Conservation (phyloP, 2,329 filamentous ascomycete species). For the Parastagonospora nodorum region DNA sequence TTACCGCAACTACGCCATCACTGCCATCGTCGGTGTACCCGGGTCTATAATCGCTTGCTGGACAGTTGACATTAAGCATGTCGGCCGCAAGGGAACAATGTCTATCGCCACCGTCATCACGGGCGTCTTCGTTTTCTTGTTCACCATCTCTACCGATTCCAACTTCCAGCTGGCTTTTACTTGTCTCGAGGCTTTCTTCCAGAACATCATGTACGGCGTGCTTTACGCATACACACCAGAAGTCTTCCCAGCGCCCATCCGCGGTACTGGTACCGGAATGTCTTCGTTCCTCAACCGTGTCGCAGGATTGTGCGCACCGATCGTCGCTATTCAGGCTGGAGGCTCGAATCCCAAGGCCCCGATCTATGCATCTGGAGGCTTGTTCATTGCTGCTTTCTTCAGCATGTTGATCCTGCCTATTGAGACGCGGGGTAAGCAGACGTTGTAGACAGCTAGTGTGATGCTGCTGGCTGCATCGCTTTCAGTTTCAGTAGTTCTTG, state of each 20-base stretch:
- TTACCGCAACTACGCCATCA: conserved; percentile 85
- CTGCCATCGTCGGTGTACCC: conserved; percentile 75
- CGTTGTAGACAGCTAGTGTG: conserved; percentile 32
- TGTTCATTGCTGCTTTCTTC: conserved; percentile 51
- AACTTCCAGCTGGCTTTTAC: conserved; percentile 67
- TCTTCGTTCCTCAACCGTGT: conserved; percentile 73
- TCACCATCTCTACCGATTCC: conserved; percentile 62
- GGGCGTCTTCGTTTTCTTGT: conserved; percentile 71
- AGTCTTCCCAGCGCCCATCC: conserved; percentile 73
- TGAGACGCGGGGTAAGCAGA: conserved; percentile 51
- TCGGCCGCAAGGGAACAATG: conserved; percentile 75
- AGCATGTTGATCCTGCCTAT: conserved; percentile 51
- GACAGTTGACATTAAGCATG: conserved; percentile 72
- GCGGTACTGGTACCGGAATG: conserved; percentile 74
- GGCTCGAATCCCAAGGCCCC: conserved; percentile 46
- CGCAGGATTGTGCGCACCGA: conserved; percentile 69
- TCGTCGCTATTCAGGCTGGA: conserved; percentile 61
- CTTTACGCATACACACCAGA: conserved; percentile 79
- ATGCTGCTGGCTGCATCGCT: too few species aligned
- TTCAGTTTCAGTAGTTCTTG: too few species aligned
- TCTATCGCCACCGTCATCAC: conserved; percentile 70
- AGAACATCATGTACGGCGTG: conserved; percentile 66
- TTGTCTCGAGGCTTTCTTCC: conserved; percentile 71
- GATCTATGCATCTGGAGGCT: conserved; percentile 50
- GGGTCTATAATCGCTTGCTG: conserved; percentile 76